Evolutionary conservation across 805 yeast genomes (phyloP), one percentile per base, ranked within the genome.

Genomic region (Suhomyces pyralidae): DNA sequence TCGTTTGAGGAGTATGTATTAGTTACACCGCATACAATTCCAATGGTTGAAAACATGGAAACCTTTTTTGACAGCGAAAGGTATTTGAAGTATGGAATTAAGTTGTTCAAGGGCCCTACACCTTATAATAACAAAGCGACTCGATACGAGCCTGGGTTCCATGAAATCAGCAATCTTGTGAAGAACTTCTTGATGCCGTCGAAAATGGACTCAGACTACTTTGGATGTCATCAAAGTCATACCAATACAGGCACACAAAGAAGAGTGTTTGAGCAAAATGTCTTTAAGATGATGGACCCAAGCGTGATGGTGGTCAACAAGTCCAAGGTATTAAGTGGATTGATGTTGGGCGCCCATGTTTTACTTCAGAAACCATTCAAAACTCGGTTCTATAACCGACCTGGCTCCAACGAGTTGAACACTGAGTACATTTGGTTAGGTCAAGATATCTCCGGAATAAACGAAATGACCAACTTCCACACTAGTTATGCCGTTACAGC

Each of bases 391-490:
- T 59, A 59, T 5, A 25, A 49, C 4, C 40, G 46, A 2, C 36
- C 46, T 5, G 49, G 53, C 19, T 52, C 52, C 14, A 38, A 40
- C 2, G 26, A 20, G 14, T 24, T 22, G 3, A 24, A 42, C 17
- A 22, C 45, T 20, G 77, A 71, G 26, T 57, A 58, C 28, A 47
- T 72, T 20, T 71, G 77, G 76, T 28, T 71, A 6, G 74, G 76
- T 3, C 67, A 66, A 51, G 70, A 67, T 45, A 51, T 70, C 4
- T 59, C 73, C 0, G 77, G 73, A 0, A 26, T 51, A 1, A 52
- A 50, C 45, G 52, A 51, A 1, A 38, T 40, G 40, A 57, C 66
- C n/a, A 50, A 64, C 42, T 69, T 72, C 56, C 69, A 69, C 50
- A 40, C 20, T 3, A 51, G 56, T 30, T 61, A 51, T 51, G 74